Percentiles rank a stretch among this genome's conserved stretches.
These are phyloP conservation scores for Penicillium freii DNA, from an alignment of 2,329 filamentous ascomycete genomes.

Conservation along the genomic window DNA sequence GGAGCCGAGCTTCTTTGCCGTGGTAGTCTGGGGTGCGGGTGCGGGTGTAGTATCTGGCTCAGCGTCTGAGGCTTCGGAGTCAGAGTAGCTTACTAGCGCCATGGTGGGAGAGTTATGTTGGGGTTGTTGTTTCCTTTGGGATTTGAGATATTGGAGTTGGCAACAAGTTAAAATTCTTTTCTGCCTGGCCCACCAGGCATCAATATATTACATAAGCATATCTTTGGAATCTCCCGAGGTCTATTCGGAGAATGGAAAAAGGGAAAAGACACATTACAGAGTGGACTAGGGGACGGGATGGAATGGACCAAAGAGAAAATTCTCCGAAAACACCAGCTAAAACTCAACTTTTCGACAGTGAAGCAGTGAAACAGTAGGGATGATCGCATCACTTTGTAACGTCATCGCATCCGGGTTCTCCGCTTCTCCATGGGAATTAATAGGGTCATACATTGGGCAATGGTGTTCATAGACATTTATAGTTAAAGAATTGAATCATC, in stretches of 20 bases:
- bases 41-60: constrained; percentile 46
- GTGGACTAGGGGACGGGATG: neutral
- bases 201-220: neutral
- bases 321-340: neutral
- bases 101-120: constrained; percentile 46
- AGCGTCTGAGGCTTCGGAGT: constrained; percentile 68
- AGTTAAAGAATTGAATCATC: neutral
- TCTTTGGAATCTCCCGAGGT: neutral
- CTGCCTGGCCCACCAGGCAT: neutral
- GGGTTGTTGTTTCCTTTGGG: neutral
- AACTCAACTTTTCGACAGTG: neutral
- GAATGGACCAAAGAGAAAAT: constrained; percentile 1
- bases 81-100: constrained; percentile 80
- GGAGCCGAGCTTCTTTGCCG: constrained; percentile 25
- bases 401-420: constrained; percentile 28
- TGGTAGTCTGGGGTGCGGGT: constrained; percentile 14
- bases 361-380: neutral
- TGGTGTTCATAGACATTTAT: neutral
- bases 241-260: neutral
- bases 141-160: neutral
- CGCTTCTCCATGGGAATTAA: constrained; percentile 2
- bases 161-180: neutral
- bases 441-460: neutral
- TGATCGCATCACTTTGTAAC: constrained; percentile 20
- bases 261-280: neutral